Evolutionary conservation across 169 alveolate species (phyloP).

Genomic region (Cryptosporidium canis): DNA sequence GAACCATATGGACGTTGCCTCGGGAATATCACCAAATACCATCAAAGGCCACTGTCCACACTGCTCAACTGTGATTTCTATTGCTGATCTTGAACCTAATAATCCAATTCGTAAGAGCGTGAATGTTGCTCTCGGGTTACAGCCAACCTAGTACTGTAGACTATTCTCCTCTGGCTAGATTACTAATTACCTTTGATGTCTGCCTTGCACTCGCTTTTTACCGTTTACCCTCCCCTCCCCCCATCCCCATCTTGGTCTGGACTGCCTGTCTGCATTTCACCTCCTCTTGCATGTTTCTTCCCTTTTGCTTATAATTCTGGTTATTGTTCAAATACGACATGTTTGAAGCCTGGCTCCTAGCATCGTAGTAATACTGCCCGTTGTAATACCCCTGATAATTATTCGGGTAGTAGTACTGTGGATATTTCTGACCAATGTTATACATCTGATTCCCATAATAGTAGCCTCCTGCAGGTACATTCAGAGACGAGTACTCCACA

Average conservation of each 20-base stretch:
- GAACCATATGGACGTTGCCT: constrained; percentile 51
- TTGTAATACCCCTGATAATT: not conserved
- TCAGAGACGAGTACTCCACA: constrained; percentile 49
- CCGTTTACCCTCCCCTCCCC: no score
- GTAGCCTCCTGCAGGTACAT: not conserved
- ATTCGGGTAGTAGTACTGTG: not conserved
- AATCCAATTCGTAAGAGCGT: constrained; percentile 69
- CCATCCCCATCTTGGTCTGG: not conserved
- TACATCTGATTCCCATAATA: not conserved
- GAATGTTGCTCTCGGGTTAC: constrained; percentile 70
- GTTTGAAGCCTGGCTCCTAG: constrained; percentile 4
- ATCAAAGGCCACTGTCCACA: constrained; percentile 67
- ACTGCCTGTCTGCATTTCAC: constrained; percentile 7
- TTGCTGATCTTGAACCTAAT: constrained; percentile 69
- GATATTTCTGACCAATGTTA: not conserved
- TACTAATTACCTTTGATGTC: no score
- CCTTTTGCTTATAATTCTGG: not conserved
- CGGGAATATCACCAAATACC: constrained; percentile 64
- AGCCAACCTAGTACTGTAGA: constrained; percentile 2
- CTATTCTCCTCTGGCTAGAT: not conserved
- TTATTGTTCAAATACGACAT: not conserved
- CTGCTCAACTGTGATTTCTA: constrained; percentile 65
- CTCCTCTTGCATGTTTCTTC: constrained; percentile 28
- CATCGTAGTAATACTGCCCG: not conserved
- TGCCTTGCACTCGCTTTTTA: no score